These are phyloP conservation scores for Oryza rufipogon DNA, from an alignment of 176 grass and related monocot genomes.

Conservation along the genomic window DNA sequence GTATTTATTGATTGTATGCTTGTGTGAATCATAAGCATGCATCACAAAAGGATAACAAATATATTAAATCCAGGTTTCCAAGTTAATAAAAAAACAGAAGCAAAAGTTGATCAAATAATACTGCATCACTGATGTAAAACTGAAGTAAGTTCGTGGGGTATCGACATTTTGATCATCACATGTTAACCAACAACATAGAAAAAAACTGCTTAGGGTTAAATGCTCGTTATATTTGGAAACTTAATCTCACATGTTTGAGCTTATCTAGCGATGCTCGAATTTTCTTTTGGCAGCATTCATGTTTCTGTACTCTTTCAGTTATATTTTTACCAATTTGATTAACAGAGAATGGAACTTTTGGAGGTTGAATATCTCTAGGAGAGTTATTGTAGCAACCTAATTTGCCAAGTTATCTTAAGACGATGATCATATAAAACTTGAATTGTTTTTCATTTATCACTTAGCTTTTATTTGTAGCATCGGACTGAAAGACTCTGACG, in stretches of 20 bases:
- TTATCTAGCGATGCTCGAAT: neutral
- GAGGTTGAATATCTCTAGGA: neutral
- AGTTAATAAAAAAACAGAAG: neutral
- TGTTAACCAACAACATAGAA: neutral
- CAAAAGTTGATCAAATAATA: conserved; percentile 25
- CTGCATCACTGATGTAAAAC: conserved; percentile 20
- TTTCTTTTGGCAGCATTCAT: conserved; percentile 11
- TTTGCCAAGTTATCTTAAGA: neutral
- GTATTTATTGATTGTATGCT: conserved; percentile 2
- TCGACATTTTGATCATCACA: neutral
- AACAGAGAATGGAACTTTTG: neutral
- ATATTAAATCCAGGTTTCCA: conserved; percentile 29
- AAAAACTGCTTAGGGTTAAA: conserved; percentile 2
- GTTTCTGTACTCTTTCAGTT: conserved; percentile 1
- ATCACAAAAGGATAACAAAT: neutral
- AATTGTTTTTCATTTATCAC: conserved; percentile 12
- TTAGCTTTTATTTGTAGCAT: conserved; percentile 17
- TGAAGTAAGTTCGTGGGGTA: conserved; percentile 9
- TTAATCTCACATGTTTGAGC: neutral
- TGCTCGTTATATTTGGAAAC: conserved; percentile 7
- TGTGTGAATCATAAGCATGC: conserved; percentile 6
- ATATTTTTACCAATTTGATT: neutral
- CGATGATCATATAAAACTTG: neutral
- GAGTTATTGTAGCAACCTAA: neutral
- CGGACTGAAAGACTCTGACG: neutral